Evolutionary conservation across 371 early-diverging fungal species (phyloP), one percentile per base, ranked within the genome.

Genomic region (Dichotomocladium elegans): DNA sequence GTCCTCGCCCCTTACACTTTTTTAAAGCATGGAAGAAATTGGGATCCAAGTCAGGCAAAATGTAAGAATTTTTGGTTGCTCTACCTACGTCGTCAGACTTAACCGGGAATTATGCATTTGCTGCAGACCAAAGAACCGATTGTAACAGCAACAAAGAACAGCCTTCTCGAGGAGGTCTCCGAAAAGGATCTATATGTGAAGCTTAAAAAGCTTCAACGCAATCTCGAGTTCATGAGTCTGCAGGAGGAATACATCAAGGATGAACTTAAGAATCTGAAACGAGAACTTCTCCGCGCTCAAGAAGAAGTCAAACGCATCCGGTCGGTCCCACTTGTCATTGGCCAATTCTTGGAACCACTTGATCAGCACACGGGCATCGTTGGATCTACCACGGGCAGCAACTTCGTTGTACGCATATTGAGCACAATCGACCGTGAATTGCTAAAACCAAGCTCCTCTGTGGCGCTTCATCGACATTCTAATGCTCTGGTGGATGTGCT

Each of bases 171-270:
- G 25, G 81, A 82, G 28, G 57, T 83, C 52, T 78, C 80, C 41
- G 90, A 91, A 51, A 74, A 82, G 30, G 98, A 98, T 65, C 75
- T 94, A 47, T 99, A 99, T 70, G 86, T 90, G 47, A 91, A 88
- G 52, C 83, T 93, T 59, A 96, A 96, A 82, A 94, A 94, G 61
- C 87, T 98, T 28, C 93, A 95, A 61, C 85, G 94, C 47, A 95
- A 97, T 63, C 77, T 98, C 30, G 99, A 98, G 74, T 91, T 99
- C 55, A 79, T 99, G 47, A 90, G 92, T 52, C 81, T 99, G 48
- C 97, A 99, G 80, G 99, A 99, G 70, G 98, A 98, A 68, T 99
- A 99, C 77, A 96, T 99, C 70, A 95, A 95, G 78, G 98, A 99
- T 72, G 94, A 99, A 70, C 95, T 98, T 72, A 93, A 94, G 77